Evolutionary conservation across 495 filamentous ascomycete species (phyloP), one percentile per base, ranked within the genome.

Genomic region (Penicillium flavigenum): DNA sequence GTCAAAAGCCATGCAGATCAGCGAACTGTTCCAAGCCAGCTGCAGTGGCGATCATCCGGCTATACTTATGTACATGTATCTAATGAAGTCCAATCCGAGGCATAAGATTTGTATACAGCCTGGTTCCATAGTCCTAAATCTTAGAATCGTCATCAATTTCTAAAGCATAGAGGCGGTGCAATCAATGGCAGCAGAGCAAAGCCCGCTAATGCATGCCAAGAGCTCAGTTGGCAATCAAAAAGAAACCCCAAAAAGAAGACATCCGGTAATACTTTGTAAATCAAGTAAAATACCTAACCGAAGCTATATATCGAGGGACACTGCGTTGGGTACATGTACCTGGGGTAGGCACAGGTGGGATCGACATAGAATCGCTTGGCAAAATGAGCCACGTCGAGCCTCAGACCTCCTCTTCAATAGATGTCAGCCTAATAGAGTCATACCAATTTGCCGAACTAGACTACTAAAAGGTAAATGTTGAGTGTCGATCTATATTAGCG

Each of bases 371-470:
- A 31, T 3, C 8, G 31, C 46, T 47, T 47, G 46, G 46, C 46
- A 20, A 47, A 47, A 31, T n/a, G 27, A 31, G 46, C 46, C 46
- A 47, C 46, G 46, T 47, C 46, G 46, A 47, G 44, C 27, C 26
- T 14, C 19, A 31, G 27, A 47, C 27, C 46, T 47, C 24, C 27
- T 32, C 29, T 47, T 47, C 16, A 27, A n/a, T n/a, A 47, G 29
- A 47, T 26, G 24, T 47, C 46, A 20, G 46, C 27, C 46, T 17
- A 47, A 14, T n/a, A 5, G 27, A 47, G 46, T 47, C 17, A 17
- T 42, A 3, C 14, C 6, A n/a, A 38, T 38, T n/a, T 3, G 29
- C 8, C 8, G 34, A 38, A 38, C 34, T n/a, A 38, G 16, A 38
- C 34, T 16, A 16, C 2, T 17, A 10, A 9, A 47, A 47, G 46